Conservation (phyloP, 1,284 basidiomycete species). For the Cronartium quercuum region DNA sequence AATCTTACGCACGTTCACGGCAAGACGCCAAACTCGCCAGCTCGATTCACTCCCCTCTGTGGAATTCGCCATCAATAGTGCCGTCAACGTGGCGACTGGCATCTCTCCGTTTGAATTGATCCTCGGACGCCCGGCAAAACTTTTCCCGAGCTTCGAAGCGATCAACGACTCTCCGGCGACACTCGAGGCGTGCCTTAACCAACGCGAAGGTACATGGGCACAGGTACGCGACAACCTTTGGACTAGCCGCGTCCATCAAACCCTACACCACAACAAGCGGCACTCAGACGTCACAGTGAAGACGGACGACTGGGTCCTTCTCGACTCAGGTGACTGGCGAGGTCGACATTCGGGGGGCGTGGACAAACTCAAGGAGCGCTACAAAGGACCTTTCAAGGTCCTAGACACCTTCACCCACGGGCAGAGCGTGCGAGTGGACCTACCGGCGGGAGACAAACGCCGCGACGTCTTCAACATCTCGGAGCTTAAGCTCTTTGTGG, state of each 20-base stretch:
- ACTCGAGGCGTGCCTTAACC: not conserved
- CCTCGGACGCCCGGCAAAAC: conserved; percentile 11
- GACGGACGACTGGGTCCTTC: not conserved
- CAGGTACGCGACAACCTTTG: not conserved
- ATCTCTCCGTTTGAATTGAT: conserved; percentile 40
- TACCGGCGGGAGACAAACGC: not conserved
- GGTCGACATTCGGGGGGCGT: not conserved
- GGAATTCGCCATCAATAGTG: conserved; percentile 41
- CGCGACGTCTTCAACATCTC: conserved; percentile 12
- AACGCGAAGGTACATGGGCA: not conserved
- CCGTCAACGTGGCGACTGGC: conserved; percentile 40
- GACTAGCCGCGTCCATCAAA: not conserved
- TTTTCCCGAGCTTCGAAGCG: not conserved
- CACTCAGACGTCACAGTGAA: not conserved
- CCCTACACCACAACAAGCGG: not conserved
- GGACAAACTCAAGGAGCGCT: conserved; percentile 5
- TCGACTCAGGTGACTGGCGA: conserved; percentile 5
- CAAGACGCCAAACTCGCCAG: conserved; percentile 40
- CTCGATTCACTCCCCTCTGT: conserved; percentile 18
- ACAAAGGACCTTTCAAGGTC: not conserved
- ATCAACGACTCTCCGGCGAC: not conserved
- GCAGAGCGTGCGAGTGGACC: conserved; percentile 2
- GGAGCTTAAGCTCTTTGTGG: too few species aligned
- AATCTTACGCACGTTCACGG: conserved; percentile 33
- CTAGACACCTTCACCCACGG: conserved; percentile 1